Evolutionary conservation across 1,139 yeast species (phyloP), one percentile per base, ranked within the genome.

Genomic region (Zygosaccharomyces sapae): DNA sequence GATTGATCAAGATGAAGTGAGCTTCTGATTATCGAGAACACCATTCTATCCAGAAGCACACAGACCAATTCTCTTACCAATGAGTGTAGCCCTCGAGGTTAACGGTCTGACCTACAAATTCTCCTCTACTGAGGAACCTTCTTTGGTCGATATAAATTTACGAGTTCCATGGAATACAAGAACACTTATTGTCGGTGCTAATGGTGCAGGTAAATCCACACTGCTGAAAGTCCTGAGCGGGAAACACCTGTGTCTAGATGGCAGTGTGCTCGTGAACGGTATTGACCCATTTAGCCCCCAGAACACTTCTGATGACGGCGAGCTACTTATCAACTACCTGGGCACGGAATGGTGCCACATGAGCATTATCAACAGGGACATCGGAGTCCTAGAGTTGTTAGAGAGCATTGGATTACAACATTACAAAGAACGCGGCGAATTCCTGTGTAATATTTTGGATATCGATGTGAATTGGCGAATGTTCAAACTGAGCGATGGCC

Each of bases 341-440:
- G 98, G 98, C 3, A 92, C 97, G 0, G 98, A 92, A 65, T 92
- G 98, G 98, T 96, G 96, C 5, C 80, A 86, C 45, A 92, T 89
- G 68, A 87, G 90, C 18, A 81, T 89, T 42, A 94, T 90, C 2
- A 82, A 90, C 59, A 74, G 96, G 55, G 98, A 92, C 64, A 86
- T 92, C 49, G 88, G 95, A 0, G 97, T 92, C 5, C 75, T 82
- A 24, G 78, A 86, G 38, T 72, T 92, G 52, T 76, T 92, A 39
- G 76, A 84, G 16, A 83, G 95, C 18, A 80, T 92, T 51, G 98
- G 98, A 0, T 95, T 96, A 6, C 83, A 81, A 42, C 71, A 71
- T 10, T 87, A 70, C 61, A 74, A 80, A 0, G 92, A 84, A 27
- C 76, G 97, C 58, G 75, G 97, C 46, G 92, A 89, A 58, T 72